Conservation (phyloP, 768 basidiomycete genomes). For the Boletus coccyginus region DNA sequence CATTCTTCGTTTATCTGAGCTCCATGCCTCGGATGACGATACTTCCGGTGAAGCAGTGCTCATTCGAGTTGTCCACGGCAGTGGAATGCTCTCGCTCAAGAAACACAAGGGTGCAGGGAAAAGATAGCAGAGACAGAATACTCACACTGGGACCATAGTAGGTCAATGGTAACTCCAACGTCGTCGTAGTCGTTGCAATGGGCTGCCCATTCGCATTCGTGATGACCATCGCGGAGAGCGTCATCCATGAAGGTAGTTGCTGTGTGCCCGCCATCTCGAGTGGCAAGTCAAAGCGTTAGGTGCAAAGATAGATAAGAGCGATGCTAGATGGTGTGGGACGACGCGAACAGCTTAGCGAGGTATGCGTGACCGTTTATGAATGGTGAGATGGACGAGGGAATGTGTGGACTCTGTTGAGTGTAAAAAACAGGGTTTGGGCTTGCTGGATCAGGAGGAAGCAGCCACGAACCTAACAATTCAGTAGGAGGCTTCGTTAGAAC, state of each 20-base stretch:
- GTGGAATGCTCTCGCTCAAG: background rate
- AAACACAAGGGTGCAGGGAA: background rate
- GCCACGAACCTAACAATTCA: conserved; percentile 14
- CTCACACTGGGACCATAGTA: conserved; percentile 84
- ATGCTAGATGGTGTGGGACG: background rate
- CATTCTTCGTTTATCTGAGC: conserved; percentile 1
- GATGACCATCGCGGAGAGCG: conserved; percentile 48
- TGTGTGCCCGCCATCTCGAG: conserved; percentile 47
- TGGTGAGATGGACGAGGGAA: conserved; percentile 18
- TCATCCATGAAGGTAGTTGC: conserved; percentile 70
- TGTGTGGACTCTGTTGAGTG: conserved; percentile 22
- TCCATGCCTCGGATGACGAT: background rate
- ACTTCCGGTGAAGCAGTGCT: background rate
- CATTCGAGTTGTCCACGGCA: background rate
- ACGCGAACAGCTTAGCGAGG: background rate
- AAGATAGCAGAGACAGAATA: conserved; percentile 13
- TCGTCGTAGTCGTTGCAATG: conserved; percentile 54
- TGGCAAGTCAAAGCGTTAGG: conserved; percentile 4
- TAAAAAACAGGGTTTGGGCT: background rate
- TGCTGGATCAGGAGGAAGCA: background rate
- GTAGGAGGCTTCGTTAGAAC: conserved; percentile 18
- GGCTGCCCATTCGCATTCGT: conserved; percentile 53
- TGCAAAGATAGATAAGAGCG: conserved; percentile 6
- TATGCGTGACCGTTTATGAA: conserved; percentile 3
- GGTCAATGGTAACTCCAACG: conserved; percentile 67